phyloP scores from a whole-genome alignment of 805 yeast species.

The Candida awuae region DNA sequence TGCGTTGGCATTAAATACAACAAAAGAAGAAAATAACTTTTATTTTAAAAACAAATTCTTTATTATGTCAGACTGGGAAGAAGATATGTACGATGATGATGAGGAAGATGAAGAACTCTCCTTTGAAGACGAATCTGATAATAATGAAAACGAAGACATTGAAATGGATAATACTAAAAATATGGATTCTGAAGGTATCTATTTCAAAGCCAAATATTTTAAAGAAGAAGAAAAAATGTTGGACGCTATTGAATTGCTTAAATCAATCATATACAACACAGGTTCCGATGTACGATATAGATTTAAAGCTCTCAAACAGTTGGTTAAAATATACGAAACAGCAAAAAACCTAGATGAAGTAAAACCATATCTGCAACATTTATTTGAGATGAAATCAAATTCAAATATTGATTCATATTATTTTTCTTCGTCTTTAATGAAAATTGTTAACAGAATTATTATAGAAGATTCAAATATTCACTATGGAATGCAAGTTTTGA shows the following conservation, averaged over 20 bases:
- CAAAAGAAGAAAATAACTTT: background rate
- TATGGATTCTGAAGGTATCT: slow-evolving; percentile 21
- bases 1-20: too few species aligned
- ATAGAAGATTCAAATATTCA: slow-evolving; percentile 12
- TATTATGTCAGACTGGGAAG: slow-evolving; percentile 34
- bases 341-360: slow-evolving; percentile 13
- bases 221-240: slow-evolving; percentile 26
- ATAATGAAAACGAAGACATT: slow-evolving; percentile 15
- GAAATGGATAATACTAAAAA: slow-evolving; percentile 8
- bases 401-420: slow-evolving; percentile 16
- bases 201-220: slow-evolving; percentile 28
- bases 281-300: slow-evolving; percentile 16
- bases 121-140: slow-evolving; percentile 26
- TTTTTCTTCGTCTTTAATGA: slow-evolving; percentile 26
- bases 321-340: slow-evolving; percentile 23
- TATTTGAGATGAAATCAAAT: slow-evolving; percentile 16
- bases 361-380: slow-evolving; percentile 11
- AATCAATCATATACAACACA: slow-evolving; percentile 13
- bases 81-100: slow-evolving; percentile 30
- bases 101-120: slow-evolving; percentile 30
- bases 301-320: slow-evolving; percentile 30
- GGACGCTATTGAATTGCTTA: slow-evolving; percentile 23
- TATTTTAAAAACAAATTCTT: background rate
- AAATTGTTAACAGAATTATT: slow-evolving; percentile 25
- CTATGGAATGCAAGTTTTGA: slow-evolving; percentile 19